Evolutionary conservation across 441 rosid genomes (phyloP).

Genomic region (Macaranga tanarius): DNA sequence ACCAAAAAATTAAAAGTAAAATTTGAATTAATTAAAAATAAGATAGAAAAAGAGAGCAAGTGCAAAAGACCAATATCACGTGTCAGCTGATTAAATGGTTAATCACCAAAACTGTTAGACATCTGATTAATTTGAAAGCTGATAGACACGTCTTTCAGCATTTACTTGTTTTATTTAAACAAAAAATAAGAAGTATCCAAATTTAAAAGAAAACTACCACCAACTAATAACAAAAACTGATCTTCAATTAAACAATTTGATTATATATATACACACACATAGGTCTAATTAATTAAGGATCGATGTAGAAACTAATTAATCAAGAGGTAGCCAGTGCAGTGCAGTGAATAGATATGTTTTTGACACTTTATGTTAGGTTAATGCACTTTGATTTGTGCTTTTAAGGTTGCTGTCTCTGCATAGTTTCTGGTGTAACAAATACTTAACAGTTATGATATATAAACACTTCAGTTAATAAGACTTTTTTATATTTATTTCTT

Average conservation of each 20-base stretch:
- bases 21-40: background rate
- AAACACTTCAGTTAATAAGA: too few species aligned
- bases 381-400: background rate
- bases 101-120: background rate
- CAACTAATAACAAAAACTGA: background rate
- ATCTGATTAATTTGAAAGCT: background rate
- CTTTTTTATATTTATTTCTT: too few species aligned
- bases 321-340: too few species aligned
- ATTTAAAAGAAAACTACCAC: slow-evolving; percentile 25
- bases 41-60: background rate
- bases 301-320: too few species aligned
- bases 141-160: slow-evolving; percentile 18
- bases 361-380: slow-evolving; percentile 1
- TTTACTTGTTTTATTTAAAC: too few species aligned
- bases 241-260: too few species aligned
- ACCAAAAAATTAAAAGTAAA: background rate
- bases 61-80: slow-evolving; percentile 17
- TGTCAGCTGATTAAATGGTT: slow-evolving; percentile 8
- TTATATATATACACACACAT: too few species aligned
- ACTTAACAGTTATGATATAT: too few species aligned
- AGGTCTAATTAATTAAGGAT: too few species aligned
- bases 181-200: background rate
- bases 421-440: too few species aligned
- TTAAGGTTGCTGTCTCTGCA: too few species aligned
- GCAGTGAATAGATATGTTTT: background rate